Evolutionary conservation across 345 rosid species (phyloP).

Genomic region (Salix brachista): DNA sequence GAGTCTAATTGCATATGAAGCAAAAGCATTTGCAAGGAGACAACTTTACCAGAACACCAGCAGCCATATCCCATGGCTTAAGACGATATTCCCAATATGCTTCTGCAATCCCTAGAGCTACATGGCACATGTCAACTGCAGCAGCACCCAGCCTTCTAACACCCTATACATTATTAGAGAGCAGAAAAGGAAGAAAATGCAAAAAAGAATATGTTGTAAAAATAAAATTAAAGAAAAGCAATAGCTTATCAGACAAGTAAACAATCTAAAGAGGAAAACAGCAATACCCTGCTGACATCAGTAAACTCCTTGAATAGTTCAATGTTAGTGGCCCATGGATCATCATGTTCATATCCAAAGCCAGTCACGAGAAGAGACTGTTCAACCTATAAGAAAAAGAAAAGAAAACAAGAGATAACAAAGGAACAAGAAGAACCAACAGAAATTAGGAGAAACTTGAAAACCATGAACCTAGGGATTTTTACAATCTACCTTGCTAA

Average conservation of each 20-base stretch:
- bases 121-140: conserved; percentile 98
- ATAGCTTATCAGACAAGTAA: neutral
- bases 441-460: neutral
- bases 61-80: conserved; percentile 99
- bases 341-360: conserved; percentile 96
- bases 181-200: neutral
- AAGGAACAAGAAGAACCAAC: neutral
- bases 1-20: conserved; percentile 3
- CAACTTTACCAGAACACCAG: conserved; percentile 79
- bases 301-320: conserved; percentile 92
- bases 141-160: conserved; percentile 98
- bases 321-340: conserved; percentile 83
- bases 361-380: conserved; percentile 93
- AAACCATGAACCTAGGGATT: neutral
- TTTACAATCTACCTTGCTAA: neutral
- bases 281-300: conserved; percentile 70
- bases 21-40: neutral
- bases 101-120: conserved; percentile 85
- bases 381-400: conserved; percentile 55
- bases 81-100: conserved; percentile 95
- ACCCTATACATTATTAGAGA: conserved; percentile 40
- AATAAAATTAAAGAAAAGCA: neutral
- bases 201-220: neutral
- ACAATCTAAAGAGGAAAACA: neutral
- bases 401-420: neutral